Evolutionary conservation across 2,329 filamentous ascomycete genomes (phyloP), one percentile per base, ranked within the genome.

Genomic region (Penicillium sp.): DNA sequence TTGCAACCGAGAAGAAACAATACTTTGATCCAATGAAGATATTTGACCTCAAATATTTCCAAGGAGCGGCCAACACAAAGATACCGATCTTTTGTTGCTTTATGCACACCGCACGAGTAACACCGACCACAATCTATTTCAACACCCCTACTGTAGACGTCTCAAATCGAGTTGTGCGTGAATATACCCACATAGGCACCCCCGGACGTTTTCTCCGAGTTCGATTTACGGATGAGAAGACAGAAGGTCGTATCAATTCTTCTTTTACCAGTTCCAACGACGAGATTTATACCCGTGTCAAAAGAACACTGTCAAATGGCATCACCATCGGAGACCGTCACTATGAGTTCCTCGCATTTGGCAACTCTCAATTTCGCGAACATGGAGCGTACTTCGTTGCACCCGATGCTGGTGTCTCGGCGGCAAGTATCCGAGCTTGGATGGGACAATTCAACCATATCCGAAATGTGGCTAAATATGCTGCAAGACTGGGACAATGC

Each of bases 361-460:
- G 94, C 0, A 97, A 94, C 70, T 97, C 94, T 0, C 94, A 99
- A 65, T 89, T 99, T 56, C 84, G 93, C 47, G 92, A 97, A 67
- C 86, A 93, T 62, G 89, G 92, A 0, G 92, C 90, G 0, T 97
- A 94, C 67, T 97, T 99, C 73, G 97, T 97, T 70, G 88, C 90
- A 4, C 83, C 89, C 0, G 85, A 84, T 0, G 76, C 83, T 0
- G 78, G 84, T 51, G 68, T 89, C 7, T 87, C 84, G 1, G 90
- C 90, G 49, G 82, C 88, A 16, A 80, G 87, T 46, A 97, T 99
- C 53, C 87, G 93, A 4, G 71, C 79, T 30, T 92, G 89, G 84
- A 96, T 97, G 88, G 94, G 94, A 0, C 77, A 88, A 13, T 96
- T 99, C 64, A 80, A 79, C 13, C 83, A 91, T 58, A 97, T 97